Conservation (phyloP, 441 rosid species). For the Bruguiera hainesii region DNA sequence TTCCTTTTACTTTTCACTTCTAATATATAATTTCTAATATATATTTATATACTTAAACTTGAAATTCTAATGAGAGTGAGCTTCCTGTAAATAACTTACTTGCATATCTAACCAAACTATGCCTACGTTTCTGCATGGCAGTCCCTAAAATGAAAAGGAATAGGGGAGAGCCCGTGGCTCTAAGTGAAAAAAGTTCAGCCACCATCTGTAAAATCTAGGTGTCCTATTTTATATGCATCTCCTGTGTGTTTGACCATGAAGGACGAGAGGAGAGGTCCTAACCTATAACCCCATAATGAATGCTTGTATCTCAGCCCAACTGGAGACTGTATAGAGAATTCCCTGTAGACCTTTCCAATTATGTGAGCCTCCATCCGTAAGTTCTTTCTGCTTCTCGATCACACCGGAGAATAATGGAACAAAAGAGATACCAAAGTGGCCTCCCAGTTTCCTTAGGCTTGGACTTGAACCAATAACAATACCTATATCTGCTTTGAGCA, state of each 20-base stretch:
- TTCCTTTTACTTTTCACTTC: no score
- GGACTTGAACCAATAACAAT: constrained; percentile 71
- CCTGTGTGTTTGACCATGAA: constrained; percentile 13
- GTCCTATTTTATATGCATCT: constrained; percentile 17
- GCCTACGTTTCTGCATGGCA: constrained; percentile 15
- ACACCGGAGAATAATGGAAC: constrained; percentile 59
- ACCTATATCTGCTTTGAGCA: constrained; percentile 79
- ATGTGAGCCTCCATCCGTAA: constrained; percentile 31
- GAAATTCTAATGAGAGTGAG: background rate
- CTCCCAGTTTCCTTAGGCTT: constrained; percentile 70
- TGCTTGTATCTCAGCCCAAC: constrained; percentile 87
- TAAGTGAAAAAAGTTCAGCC: constrained; percentile 27
- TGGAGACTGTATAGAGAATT: constrained; percentile 63
- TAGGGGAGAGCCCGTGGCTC: constrained; percentile 34
- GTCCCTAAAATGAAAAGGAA: constrained; percentile 20
- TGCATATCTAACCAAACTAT: constrained; percentile 10
- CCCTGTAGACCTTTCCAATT: constrained; percentile 60
- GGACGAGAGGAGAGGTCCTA: background rate
- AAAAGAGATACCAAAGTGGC: constrained; percentile 68
- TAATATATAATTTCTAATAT: no score
- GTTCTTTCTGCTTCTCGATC: constrained; percentile 61
- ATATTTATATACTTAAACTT: no score
- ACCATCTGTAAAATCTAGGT: constrained; percentile 12
- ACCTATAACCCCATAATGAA: constrained; percentile 70
- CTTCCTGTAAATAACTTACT: background rate